phyloP scores from a whole-genome alignment of 2,329 filamentous ascomycete species.

The Pseudomassariella vexata region DNA sequence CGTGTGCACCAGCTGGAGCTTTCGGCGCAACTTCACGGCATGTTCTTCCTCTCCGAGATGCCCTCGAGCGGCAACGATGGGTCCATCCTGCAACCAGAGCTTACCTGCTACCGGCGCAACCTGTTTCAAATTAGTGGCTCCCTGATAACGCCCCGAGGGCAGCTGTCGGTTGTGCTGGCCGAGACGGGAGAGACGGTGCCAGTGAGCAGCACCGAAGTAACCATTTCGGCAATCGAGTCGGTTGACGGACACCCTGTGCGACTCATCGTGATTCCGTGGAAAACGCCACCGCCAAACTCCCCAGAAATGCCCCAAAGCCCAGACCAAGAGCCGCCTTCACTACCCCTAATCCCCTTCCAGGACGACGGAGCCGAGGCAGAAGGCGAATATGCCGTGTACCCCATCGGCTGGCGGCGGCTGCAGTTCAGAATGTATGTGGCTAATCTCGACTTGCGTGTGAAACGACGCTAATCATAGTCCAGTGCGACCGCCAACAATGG shows the following conservation, averaged over 20 bases:
- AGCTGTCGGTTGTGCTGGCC: slow-evolving; percentile 69
- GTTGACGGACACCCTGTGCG: slow-evolving; percentile 89
- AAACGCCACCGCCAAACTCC: slow-evolving; percentile 79
- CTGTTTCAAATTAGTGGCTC: slow-evolving; percentile 94
- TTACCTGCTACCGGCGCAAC: slow-evolving; percentile 94
- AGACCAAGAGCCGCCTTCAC: slow-evolving; percentile 81
- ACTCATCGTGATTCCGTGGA: slow-evolving; percentile 96
- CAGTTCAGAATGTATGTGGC: slow-evolving; percentile 73
- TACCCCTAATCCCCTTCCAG: slow-evolving; percentile 66
- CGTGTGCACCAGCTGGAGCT: slow-evolving; percentile 57
- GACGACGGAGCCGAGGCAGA: slow-evolving; percentile 57
- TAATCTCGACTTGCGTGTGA: slow-evolving; percentile 1
- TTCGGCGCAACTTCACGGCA: slow-evolving; percentile 74
- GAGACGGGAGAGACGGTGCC: slow-evolving; percentile 81
- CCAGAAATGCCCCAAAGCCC: slow-evolving; percentile 57
- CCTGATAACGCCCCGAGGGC: slow-evolving; percentile 70
- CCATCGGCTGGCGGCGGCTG: slow-evolving; percentile 87
- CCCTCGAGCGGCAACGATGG: slow-evolving; percentile 57
- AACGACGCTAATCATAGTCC: slow-evolving; percentile 4
- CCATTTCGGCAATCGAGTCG: slow-evolving; percentile 88
- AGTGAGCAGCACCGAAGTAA: slow-evolving; percentile 76
- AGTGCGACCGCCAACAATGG: slow-evolving; percentile 95
- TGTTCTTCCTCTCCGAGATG: slow-evolving; percentile 84
- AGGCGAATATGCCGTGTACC: slow-evolving; percentile 82
- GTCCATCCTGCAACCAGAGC: slow-evolving; percentile 62